Percentiles rank a stretch among this genome's conserved stretches.
Evolutionary conservation across 192 early-diverging fungal species (phyloP).

Genomic region (Coemansia sp.): DNA sequence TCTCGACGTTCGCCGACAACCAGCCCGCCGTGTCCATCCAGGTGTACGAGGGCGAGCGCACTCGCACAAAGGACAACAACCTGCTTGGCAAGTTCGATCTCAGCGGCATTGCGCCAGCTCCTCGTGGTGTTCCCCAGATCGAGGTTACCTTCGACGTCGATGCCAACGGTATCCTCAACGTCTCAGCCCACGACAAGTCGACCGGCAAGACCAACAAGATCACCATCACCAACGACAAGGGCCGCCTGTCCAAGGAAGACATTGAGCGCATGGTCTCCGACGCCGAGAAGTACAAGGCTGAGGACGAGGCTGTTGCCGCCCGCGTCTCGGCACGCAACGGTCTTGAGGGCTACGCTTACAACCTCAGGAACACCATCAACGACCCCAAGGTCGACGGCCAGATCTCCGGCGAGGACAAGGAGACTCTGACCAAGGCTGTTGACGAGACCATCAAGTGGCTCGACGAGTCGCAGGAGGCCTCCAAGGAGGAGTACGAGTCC

Average conservation of each 20-base stretch:
- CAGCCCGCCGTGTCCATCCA: conserved; percentile 98
- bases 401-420: conserved; percentile 85
- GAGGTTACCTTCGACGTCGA: conserved; percentile 97
- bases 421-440: conserved; percentile 77
- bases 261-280: conserved; percentile 97
- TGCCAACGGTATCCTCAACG: conserved; percentile 97
- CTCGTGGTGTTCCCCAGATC: conserved; percentile 95
- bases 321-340: conserved; percentile 92
- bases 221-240: conserved; percentile 99
- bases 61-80: conserved; percentile 98
- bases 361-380: conserved; percentile 87
- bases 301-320: conserved; percentile 92
- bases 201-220: conserved; percentile 95
- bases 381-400: conserved; percentile 83
- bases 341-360: conserved; percentile 96
- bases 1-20: conserved; percentile 98
- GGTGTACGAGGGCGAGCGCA: conserved; percentile 97
- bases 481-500: conserved; percentile 96
- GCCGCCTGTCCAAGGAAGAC: conserved; percentile 96
- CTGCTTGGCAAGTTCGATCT: conserved; percentile 97
- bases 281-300: conserved; percentile 94
- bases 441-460: conserved; percentile 95
- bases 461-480: conserved; percentile 89
- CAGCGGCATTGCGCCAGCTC: conserved; percentile 94
- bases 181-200: conserved; percentile 91